Evolutionary conservation across 2,329 filamentous ascomycete genomes (phyloP).

Genomic region (Aspergillus floridensis): DNA sequence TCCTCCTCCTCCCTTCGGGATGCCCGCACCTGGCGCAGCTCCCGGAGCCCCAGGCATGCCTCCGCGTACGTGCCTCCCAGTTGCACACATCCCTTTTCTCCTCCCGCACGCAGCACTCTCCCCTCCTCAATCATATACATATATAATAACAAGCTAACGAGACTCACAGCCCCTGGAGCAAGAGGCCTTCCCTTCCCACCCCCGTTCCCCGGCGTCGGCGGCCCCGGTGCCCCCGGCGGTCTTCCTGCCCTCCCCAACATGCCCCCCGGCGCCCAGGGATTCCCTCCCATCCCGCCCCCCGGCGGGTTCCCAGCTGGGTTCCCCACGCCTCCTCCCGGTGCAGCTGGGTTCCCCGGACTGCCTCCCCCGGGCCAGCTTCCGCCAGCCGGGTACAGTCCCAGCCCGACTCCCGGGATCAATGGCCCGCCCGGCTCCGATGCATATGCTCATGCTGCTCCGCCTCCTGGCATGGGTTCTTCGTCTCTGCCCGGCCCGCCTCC

Average conservation of each 20-base stretch:
- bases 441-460: conserved; percentile 21
- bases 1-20: conserved; percentile 60
- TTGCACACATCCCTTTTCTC: no score
- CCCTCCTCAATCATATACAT: no score
- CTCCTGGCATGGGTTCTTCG: conserved; percentile 25
- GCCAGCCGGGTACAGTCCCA: conserved; percentile 21
- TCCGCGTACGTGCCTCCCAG: conserved; percentile 52
- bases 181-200: conserved; percentile 56
- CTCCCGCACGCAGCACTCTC: no score
- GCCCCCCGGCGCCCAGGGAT: conserved; percentile 27
- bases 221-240: conserved; percentile 37
- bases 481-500: conserved; percentile 25
- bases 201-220: conserved; percentile 36
- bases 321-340: conserved; percentile 40
- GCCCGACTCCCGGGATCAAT: conserved; percentile 27
- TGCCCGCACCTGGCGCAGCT: conserved; percentile 44
- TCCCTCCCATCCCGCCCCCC: conserved; percentile 22
- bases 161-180: conserved; percentile 51
- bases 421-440: conserved; percentile 31
- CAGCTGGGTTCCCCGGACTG: conserved; percentile 34
- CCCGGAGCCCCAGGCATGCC: conserved; percentile 42
- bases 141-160: conserved; percentile 9
- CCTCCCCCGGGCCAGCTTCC: conserved; percentile 25
- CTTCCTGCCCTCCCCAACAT: conserved; percentile 39
- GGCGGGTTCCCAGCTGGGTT: conserved; percentile 42